Evolutionary conservation across 2,329 filamentous ascomycete genomes (phyloP), one percentile per base, ranked within the genome.

Genomic region (Fusarium sp.): DNA sequence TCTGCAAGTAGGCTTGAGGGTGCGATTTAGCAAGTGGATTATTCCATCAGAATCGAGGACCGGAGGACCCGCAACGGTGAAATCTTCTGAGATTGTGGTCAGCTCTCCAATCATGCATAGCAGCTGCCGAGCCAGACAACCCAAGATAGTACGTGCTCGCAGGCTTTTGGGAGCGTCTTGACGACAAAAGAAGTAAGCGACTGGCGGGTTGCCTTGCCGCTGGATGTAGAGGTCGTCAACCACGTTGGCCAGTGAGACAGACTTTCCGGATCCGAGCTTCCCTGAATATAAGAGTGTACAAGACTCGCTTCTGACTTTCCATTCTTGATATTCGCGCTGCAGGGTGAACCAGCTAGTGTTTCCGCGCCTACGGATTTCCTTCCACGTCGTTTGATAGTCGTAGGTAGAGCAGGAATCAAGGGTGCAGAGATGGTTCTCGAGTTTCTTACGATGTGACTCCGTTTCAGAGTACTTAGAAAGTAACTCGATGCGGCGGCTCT

Each of bases 241-340:
- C 4, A 85, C 79, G 61, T 84, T 85, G 7, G 83, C 83, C 9
- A 85, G 53, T 15, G 82, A 50, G 2, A 85, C 82, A 1, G 84
- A 84, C 60, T 85, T 85, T 2, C 84, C 84, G 0, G 79, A 81
- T 6, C 83, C 83, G 5, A 85, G 73, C 49, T 81, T 84, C 20
- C 83, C 83, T 17, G 56, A 77, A 37, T 73, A 80, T 0, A 84
- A 5, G 2, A 85, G 67, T 1, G 81, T 81, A 1, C 59, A 54
- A 67, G 67, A 2, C 32, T 50, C 6, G 40, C 10, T 14, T 3
- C 32, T 7, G 0, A 18, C 3, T 14, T 70, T 78, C 76, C 76
- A 80, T 0, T 65, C 13, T 2, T 54, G 14, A 37, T 79, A 79
- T 13, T 64, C 32, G 3, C n/a, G 26, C 0, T 54, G 5, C 7